Base-by-base conservation (phyloP, 2,329 filamentous ascomycete genomes). In the Trematosphaeria pertusa region DNA sequence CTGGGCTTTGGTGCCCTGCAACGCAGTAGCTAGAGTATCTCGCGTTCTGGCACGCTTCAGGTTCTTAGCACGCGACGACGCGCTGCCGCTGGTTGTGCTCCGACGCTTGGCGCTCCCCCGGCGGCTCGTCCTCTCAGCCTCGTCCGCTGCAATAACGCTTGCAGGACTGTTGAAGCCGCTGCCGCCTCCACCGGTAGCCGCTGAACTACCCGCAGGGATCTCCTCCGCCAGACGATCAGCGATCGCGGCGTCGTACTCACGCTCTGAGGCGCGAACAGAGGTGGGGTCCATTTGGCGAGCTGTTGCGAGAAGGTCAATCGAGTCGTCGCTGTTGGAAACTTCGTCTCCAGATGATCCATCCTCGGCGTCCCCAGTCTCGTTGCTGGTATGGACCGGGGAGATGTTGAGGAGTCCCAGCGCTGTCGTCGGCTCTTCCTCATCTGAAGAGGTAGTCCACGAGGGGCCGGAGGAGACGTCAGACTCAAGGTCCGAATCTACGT, bases 161-260 rank as follows among this genome's bases (percentile, higher is more conserved):
- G 20, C 52, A 0, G 77, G 77, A 34, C 64, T 77, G 28, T 72
- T 74, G 46, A 75, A 78, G 0, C 77, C 77, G 32, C 75, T 78
- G 5, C 77, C 77, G 8, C 77, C 77, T 10, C 75, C 77, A 3
- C 74, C 76, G 3, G 76, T 77, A 0, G 77, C 78, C 2, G 77
- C 77, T 9, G 73, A 76, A 39, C 75, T 78, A 10, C 77, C 77
- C 1, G 76, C 73, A 0, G 75, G 75, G 26, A 80, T 79, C 12
- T 77, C 75, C 24, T 78, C 75, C 0, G 75, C 75, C 0, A 80
- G 61, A 1, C 76, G 71, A 17, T 79, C 77, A 1, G 77, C 76
- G 34, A 78, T 62, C 9, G 73, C 67, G 4, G 73, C 70, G 34
- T 79, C 76, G 43, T 78, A 79, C 42, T 79, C 75, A 30, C 75